Conservation (phyloP, 176 grass and related monocot genomes). For the Aegilops speltoides region DNA sequence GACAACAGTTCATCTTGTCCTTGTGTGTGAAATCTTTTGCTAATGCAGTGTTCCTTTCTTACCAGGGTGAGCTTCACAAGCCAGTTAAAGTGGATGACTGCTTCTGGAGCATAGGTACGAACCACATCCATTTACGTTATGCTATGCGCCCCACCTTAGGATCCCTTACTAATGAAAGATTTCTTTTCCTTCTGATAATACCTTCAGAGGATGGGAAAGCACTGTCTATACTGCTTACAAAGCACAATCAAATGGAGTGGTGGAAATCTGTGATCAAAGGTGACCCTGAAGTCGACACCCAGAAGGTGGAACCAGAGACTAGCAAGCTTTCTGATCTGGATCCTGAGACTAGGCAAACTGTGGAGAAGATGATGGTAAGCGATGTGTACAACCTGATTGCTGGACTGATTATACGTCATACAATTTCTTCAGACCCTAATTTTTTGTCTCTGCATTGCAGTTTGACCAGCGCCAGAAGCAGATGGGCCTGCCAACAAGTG, state of each 20-base stretch:
- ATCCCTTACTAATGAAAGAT: not conserved
- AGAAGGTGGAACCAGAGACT: slow-evolving; percentile 77
- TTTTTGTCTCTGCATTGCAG: slow-evolving; percentile 23
- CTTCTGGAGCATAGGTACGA: slow-evolving; percentile 95
- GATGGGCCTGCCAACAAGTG: slow-evolving; percentile 92
- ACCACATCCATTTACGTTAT: not conserved
- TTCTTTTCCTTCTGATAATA: not conserved
- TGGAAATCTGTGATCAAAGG: slow-evolving; percentile 87
- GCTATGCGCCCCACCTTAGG: not conserved
- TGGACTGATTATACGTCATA: too few relatives aligned
- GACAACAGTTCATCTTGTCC: not conserved
- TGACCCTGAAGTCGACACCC: slow-evolving; percentile 88
- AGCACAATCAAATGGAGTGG: slow-evolving; percentile 98
- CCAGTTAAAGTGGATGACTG: slow-evolving; percentile 83
- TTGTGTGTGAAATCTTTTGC: not conserved
- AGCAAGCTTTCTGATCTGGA: slow-evolving; percentile 93
- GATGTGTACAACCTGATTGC: slow-evolving; percentile 1
- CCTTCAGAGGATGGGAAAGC: slow-evolving; percentile 85
- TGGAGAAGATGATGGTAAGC: slow-evolving; percentile 99
- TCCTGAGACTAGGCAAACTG: slow-evolving; percentile 93
- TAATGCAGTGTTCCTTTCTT: not conserved
- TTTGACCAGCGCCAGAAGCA: slow-evolving; percentile 98
- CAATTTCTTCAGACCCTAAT: not conserved
- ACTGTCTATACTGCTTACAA: slow-evolving; percentile 75
- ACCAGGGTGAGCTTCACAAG: slow-evolving; percentile 78